These are phyloP conservation scores for Trichoderma erinaceum DNA, from an alignment of 495 filamentous ascomycete species.

Conservation along the genomic window DNA sequence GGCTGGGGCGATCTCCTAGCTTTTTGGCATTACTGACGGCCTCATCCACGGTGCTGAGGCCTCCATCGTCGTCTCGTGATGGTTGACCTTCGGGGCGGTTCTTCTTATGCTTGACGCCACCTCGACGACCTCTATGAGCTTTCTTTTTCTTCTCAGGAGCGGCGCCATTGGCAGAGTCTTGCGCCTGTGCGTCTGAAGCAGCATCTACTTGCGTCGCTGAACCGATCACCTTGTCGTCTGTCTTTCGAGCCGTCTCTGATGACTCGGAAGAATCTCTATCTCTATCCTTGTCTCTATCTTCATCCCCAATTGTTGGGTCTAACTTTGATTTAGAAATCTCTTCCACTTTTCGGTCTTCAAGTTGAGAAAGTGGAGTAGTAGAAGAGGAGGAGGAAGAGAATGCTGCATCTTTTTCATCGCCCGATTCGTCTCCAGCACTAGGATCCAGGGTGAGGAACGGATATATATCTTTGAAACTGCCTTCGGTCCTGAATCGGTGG, in stretches of 20 bases:
- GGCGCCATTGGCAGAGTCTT: not conserved
- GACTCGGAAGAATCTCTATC: not conserved
- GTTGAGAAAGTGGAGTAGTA: slow-evolving; percentile 2
- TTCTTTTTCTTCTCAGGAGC: slow-evolving; percentile 61
- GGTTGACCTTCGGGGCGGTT: slow-evolving; percentile 36
- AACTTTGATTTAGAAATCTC: not conserved
- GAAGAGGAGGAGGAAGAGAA: not conserved
- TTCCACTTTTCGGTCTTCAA: slow-evolving; percentile 16
- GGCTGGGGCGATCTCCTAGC: slow-evolving; percentile 39
- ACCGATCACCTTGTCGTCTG: not conserved
- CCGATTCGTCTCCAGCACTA: not conserved
- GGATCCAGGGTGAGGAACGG: not conserved
- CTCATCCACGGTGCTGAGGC: slow-evolving; percentile 37
- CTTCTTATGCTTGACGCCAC: slow-evolving; percentile 69
- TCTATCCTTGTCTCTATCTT: not conserved
- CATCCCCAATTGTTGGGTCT: not conserved
- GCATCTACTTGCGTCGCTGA: not conserved
- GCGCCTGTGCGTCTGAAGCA: not conserved
- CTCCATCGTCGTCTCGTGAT: slow-evolving; percentile 35
- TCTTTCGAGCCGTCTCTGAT: not conserved
- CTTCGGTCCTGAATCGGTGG: not conserved
- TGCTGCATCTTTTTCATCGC: not conserved
- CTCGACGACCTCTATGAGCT: slow-evolving; percentile 71
- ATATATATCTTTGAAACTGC: not conserved
- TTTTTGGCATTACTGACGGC: slow-evolving; percentile 41